phyloP scores from a whole-genome alignment of 306 rosid species.

The Lagenaria siceraria region DNA sequence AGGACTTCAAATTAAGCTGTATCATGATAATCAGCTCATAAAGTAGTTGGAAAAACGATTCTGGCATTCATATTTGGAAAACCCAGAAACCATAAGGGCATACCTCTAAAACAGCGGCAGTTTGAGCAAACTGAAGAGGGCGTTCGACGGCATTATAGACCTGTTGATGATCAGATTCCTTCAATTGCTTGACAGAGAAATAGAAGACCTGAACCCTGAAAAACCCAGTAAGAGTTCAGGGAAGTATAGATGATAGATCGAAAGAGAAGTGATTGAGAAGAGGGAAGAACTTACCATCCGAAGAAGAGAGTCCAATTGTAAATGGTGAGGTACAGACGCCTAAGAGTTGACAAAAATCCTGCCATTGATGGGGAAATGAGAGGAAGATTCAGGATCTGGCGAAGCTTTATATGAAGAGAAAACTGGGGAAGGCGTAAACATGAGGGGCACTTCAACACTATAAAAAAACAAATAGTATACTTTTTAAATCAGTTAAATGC shows the following conservation, averaged over 20 bases:
- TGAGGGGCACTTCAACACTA: too few relatives aligned
- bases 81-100: not conserved
- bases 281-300: conserved; percentile 48
- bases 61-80: not conserved
- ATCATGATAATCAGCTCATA: not conserved
- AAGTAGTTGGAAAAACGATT: not conserved
- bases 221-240: not conserved
- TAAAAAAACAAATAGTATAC: too few relatives aligned
- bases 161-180: conserved; percentile 44
- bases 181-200: conserved; percentile 38
- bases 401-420: not conserved
- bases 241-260: not conserved
- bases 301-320: conserved; percentile 65
- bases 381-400: not conserved
- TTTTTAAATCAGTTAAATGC: too few relatives aligned
- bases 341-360: conserved; percentile 20
- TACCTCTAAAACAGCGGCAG: conserved; percentile 78
- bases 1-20: not conserved
- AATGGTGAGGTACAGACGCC: conserved; percentile 54
- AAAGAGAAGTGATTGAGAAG: not conserved
- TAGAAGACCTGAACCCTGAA: conserved; percentile 56
- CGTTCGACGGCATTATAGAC: conserved; percentile 68
- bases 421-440: not conserved
- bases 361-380: conserved; percentile 37
- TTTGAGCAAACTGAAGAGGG: conserved; percentile 58